phyloP scores from a whole-genome alignment of 2,329 filamentous ascomycete genomes.

The Ophiocordyceps camponoti-leonardi region DNA sequence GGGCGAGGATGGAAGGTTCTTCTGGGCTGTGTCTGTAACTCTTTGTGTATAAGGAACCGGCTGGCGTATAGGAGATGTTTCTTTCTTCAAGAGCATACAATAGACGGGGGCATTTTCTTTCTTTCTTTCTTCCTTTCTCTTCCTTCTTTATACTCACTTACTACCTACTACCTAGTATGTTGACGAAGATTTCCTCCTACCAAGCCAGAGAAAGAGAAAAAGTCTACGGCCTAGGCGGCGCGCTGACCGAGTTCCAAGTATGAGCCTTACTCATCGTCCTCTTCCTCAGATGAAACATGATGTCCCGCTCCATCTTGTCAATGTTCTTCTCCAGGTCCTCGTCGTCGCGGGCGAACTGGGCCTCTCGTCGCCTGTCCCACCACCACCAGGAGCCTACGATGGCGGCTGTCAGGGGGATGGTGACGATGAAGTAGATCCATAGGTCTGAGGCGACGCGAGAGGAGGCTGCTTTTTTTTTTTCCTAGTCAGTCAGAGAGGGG shows the following conservation, averaged over 20 bases:
- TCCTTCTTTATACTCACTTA: no score
- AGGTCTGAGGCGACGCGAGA: conserved; percentile 15
- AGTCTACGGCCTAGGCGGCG: conserved; percentile 10
- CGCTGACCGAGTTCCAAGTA: conserved; percentile 30
- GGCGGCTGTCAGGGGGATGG: conserved; percentile 35
- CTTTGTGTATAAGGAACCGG: no score
- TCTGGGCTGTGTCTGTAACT: no score
- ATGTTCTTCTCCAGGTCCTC: conserved; percentile 35
- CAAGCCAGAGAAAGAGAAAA: no score
- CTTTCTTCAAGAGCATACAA: no score
- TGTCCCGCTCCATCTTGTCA: conserved; percentile 37
- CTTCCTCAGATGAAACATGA: conserved; percentile 37
- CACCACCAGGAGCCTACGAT: conserved; percentile 39
- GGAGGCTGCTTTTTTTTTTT: neutral
- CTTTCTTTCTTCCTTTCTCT: no score
- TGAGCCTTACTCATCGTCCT: conserved; percentile 37
- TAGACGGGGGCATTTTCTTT: no score
- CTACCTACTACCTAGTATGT: no score
- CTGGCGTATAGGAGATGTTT: neutral
- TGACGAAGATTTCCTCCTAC: no score
- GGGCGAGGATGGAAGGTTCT: neutral
- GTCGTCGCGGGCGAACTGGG: conserved; percentile 29
- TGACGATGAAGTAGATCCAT: conserved; percentile 48
- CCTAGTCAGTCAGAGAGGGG: neutral
- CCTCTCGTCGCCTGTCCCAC: conserved; percentile 33